Evolutionary conservation across 2,329 filamentous ascomycete genomes (phyloP), one percentile per base, ranked within the genome.

Genomic region (Aspergillus floridensis): DNA sequence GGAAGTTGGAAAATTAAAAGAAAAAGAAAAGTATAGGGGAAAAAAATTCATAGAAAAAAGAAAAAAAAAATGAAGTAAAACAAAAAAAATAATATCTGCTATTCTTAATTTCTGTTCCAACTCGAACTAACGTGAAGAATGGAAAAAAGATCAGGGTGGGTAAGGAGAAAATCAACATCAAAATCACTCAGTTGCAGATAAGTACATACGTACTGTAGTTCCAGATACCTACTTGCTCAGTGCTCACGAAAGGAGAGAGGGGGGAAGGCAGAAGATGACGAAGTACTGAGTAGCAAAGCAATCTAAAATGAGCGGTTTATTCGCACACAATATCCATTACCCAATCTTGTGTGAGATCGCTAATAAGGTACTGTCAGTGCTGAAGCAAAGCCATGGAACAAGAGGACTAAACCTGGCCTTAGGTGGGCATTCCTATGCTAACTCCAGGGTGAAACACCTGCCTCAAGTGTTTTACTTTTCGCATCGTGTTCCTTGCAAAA

Each of bases 361-460:
- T 32, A 55, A 47, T 55, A 55, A 55, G 53, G 53, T 55, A 55
- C 53, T 55, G 53, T 55, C 53, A 55, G 53, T 55, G 53, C 53
- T 55, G 53, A 55, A 58, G 51, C 52, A 58, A 59, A 58, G 59
- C 57, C 60, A 54, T 59, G 57, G 59, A 46, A 53, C 55, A 46
- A 49, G 52, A 55, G 47, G 49, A 41, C 49, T 57, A 57, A 44
- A 44, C 14, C 53, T 55, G 12, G 41, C 53, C 53, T 35, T 44
- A 60, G 55, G 54, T 57, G 54, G 48, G 49, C 50, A 53, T 32
- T 35, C 55, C 38, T 53, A 53, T 51, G 52, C 59, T 54, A 54
- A 59, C 21, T 52, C 44, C 24, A 32, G n/a, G 57, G 53, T 62
- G 60, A 62, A 62, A 62, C 60, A 49, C 57, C 54, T 38, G 26